Percentiles rank a stretch among this genome's conserved stretches.
Evolutionary conservation across 371 early-diverging fungal species (phyloP).

Genomic region (Blakeslea trispora): DNA sequence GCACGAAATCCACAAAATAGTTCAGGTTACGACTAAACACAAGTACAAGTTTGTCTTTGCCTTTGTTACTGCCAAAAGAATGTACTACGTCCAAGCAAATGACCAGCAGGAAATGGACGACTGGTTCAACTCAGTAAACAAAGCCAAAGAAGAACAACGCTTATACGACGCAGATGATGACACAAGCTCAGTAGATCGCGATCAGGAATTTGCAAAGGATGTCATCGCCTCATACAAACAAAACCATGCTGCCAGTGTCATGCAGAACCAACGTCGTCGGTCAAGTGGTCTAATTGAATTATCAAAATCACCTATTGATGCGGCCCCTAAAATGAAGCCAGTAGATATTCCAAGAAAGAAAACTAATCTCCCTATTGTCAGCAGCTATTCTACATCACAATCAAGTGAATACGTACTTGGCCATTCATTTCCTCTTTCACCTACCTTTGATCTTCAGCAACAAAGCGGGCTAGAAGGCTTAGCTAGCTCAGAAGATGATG

Average conservation of each 20-base stretch:
- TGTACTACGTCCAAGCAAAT: conserved; percentile 74
- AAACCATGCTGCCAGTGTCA: conserved; percentile 25
- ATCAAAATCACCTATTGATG: neutral
- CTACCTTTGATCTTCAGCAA: conserved; percentile 34
- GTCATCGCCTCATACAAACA: conserved; percentile 40
- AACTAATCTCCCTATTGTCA: neutral
- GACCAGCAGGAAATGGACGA: conserved; percentile 66
- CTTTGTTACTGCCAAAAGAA: conserved; percentile 72
- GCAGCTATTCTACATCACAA: conserved; percentile 11
- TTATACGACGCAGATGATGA: conserved; percentile 54
- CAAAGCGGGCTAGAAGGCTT: conserved; percentile 41
- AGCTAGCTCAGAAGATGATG: conserved; percentile 54
- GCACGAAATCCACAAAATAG: conserved; percentile 73
- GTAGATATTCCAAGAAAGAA: conserved; percentile 22
- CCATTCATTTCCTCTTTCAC: conserved; percentile 46
- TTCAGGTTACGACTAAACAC: conserved; percentile 71
- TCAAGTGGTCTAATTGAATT: conserved; percentile 6
- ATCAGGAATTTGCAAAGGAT: conserved; percentile 53
- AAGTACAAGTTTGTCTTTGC: conserved; percentile 72
- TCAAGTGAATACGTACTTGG: conserved; percentile 35
- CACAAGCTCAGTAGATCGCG: conserved; percentile 45
- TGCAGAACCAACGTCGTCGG: conserved; percentile 23
- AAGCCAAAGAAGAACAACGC: conserved; percentile 49
- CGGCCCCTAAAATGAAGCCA: conserved; percentile 12
- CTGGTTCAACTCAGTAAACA: conserved; percentile 67